Evolutionary conservation across 306 rosid genomes (phyloP), one percentile per base, ranked within the genome.

Genomic region (Trifolium dubium): DNA sequence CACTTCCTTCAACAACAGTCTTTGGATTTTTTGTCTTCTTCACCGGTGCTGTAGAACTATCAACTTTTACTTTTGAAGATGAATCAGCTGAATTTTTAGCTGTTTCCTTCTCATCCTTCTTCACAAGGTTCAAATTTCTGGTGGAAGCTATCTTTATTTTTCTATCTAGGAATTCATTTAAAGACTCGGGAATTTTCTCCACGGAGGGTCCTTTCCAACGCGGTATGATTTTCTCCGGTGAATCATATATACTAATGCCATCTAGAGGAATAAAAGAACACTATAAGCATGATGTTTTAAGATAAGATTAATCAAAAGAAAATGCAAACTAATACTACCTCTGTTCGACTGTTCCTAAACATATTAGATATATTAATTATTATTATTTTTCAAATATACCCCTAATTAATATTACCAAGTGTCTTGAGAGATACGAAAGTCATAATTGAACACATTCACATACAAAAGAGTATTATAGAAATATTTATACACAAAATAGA

Each of bases 221-320:
- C 3, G 97, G 98, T 82, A 94, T 88, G 49, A 94, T 71, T 79
- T 91, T 94, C 82, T 89, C 92, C 0, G 90, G 98, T 28, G 91
- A 90, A 76, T 94, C 98, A 69, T 91, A 91, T 74, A 91, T 4
- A 81, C 97, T 89, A 79, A 94, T 91, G 69, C 96, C 97, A 79
- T 89, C 97, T 91, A 66, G 50, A 80, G 67, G 53, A 79, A 74
- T 44, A 60, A 55, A 76, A 72, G 64, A 67, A 13, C 40, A 64
- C 46, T 11, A 65, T 85, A 37, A 87, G 83, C 69, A 77, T 44
- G 11, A 59, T 8, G 47, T 11, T 62, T 62, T 23, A 23, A 23
- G 23, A 23, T 81, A 41, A 72, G 69, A 31, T 8, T 71, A 37
- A 41, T 75, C 30, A 65, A 32, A 61, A 65, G 58, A 67, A 71